phyloP scores from a whole-genome alignment of 2,329 filamentous ascomycete genomes.

The Macrophomina tecta region DNA sequence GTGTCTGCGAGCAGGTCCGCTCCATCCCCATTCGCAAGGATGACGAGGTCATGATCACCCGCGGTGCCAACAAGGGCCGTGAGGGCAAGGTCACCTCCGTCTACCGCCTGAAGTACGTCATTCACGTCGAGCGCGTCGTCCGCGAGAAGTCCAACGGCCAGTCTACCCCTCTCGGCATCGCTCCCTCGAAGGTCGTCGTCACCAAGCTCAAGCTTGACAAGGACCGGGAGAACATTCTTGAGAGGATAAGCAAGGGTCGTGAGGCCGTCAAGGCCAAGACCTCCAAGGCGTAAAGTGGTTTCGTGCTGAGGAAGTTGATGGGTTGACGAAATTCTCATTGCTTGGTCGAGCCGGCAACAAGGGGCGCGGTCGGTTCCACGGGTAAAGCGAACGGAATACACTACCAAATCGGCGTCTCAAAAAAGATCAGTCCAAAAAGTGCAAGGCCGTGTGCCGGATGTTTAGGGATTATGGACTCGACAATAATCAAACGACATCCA shows the following conservation, averaged over 20 bases:
- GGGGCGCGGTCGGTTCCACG: constrained; percentile 42
- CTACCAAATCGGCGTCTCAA: constrained; percentile 39
- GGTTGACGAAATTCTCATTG: constrained; percentile 48
- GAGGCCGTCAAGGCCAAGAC: constrained; percentile 76
- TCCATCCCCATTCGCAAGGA: constrained; percentile 74
- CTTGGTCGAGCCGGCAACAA: constrained; percentile 37
- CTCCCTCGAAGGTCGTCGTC: constrained; percentile 96
- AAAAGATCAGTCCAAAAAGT: constrained; percentile 34
- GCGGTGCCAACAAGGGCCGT: constrained; percentile 94
- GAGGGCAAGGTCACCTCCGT: constrained; percentile 98
- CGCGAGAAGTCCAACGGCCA: constrained; percentile 98
- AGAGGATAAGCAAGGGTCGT: constrained; percentile 81
- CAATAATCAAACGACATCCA: constrained; percentile 31
- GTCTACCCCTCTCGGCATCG: constrained; percentile 90
- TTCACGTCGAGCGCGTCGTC: constrained; percentile 95
- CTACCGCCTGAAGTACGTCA: constrained; percentile 80
- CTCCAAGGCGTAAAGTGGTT: constrained; percentile 50
- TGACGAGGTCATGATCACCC: constrained; percentile 88
- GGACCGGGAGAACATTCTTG: constrained; percentile 85
- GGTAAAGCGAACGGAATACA: constrained; percentile 47
- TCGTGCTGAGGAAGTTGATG: constrained; percentile 37
- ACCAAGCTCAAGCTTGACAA: constrained; percentile 99
- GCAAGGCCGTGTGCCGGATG: constrained; percentile 46
- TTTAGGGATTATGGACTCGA: constrained; percentile 41
- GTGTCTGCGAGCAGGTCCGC: constrained; percentile 69